Evolutionary conservation across 2,329 filamentous ascomycete species (phyloP), one percentile per base, ranked within the genome.

Genomic region (Clonostachys solani): DNA sequence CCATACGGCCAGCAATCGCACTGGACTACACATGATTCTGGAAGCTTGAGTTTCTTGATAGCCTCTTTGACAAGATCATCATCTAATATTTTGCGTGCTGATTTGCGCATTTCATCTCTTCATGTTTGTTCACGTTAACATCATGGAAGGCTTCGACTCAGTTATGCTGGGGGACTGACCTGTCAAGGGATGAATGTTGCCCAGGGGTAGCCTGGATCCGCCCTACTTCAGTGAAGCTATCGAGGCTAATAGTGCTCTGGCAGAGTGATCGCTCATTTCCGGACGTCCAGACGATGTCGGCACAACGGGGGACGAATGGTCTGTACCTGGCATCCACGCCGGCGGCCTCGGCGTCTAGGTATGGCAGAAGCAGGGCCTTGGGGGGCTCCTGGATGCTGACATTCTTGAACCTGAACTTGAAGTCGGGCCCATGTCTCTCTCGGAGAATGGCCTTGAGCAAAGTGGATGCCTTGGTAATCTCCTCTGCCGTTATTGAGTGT

Each of bases 351-450:
- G 29, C 18, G 17, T 44, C 42, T 2, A 44, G 23, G 23, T 44
- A 44, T 8, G 42, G 42, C 7, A 44, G 29, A 13, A 44, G 42
- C 15, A 29, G 42, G 10, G 18, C 15, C 29, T 44, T 44, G 42
- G 42, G 18, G 16, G 42, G 42, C 13, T 44, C 42, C 15, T 33
- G 16, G 15, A 44, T 35, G 42, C 42, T 44, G 42, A 44, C 17
- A n/a, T 44, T 44, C 42, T 44, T 44, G 42, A 44, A 44, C 15
- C 42, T 18, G 29, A 44, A 44, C 16, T 13, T 17, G 29, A 29
- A 44, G 17, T 23, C 17, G 15, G 15, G 12, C 15, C 42, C 42
- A 17, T 44, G 17, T 33, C 23, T 23, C 17, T 33, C 23, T 5
- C 29, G 12, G 42, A 44, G 42, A n/a, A 44, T 44, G 15, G 17